Evolutionary conservation across 495 filamentous ascomycete genomes (phyloP).

Genomic region (Pyrenula aspistea): DNA sequence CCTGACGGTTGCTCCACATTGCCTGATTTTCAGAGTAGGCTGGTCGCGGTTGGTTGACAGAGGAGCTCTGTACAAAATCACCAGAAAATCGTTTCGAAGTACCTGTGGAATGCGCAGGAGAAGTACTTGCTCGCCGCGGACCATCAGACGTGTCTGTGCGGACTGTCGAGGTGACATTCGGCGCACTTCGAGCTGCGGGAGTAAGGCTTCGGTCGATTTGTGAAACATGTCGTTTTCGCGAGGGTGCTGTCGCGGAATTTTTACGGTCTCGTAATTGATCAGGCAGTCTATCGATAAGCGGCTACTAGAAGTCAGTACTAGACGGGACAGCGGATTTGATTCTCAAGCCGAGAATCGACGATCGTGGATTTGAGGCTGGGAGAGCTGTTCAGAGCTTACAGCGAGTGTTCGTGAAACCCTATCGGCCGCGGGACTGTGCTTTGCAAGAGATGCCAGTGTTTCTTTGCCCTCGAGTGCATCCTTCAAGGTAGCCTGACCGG

Average conservation of each 20-base stretch:
- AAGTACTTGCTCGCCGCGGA: conserved; percentile 35
- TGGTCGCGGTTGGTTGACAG: conserved; percentile 1
- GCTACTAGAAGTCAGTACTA: conserved; percentile 26
- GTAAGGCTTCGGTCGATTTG: conserved; percentile 14
- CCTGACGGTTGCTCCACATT: conserved; percentile 13
- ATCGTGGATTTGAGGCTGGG: background rate
- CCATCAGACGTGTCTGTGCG: conserved; percentile 12
- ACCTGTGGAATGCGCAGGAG: conserved; percentile 23
- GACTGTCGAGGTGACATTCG: conserved; percentile 17
- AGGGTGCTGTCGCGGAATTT: conserved; percentile 25
- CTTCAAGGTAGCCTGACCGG: conserved; percentile 64
- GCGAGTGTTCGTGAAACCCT: conserved; percentile 64
- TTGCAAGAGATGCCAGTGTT: conserved; percentile 62
- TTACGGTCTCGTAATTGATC: conserved; percentile 48
- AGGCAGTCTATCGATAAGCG: conserved; percentile 72
- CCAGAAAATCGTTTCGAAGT: conserved; percentile 4
- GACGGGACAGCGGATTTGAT: no score
- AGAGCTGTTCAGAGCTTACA: conserved; percentile 30
- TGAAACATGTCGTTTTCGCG: conserved; percentile 22
- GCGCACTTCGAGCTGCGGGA: conserved; percentile 13
- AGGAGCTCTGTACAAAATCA: conserved; percentile 2
- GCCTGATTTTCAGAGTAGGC: conserved; percentile 1
- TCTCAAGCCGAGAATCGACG: background rate
- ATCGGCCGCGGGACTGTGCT: conserved; percentile 80
- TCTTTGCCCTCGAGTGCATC: conserved; percentile 77